Evolutionary conservation across 1,284 basidiomycete genomes (phyloP), one percentile per base, ranked within the genome.

Genomic region (Cryptococcus wingfieldii): DNA sequence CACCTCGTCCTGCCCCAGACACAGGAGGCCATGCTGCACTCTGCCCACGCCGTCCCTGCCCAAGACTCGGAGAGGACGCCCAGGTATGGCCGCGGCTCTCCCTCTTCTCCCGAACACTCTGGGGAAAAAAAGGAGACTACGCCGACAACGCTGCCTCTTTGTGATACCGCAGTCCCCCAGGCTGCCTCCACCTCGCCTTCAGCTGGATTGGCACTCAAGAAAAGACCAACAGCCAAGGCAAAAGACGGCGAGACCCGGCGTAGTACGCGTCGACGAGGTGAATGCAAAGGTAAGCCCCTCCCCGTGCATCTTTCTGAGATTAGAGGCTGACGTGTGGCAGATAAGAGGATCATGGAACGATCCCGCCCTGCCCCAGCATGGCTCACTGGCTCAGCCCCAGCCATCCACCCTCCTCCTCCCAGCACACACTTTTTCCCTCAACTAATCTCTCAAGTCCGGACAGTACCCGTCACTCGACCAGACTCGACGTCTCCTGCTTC

Each of bases 201-300:
- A 23, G 23, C 23, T 2, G 23, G 23, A 23, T 2, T 23, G 23
- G 23, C 23, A 23, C 23, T 23, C 23, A 34, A 34, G 31, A 34
- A 7, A 3, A 34, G 5, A 34, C 3, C 7, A 1, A 34, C 31
- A 7, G 2, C 4, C 6, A 44, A 41, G 23, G 41, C 38, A 4
- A 12, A 23, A 10, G 46, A 44, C 7, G 38, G 16, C 28, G 38
- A 52, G 53, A 27, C 27, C 38, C 38, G 16, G 38, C 28, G 48
- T 39, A 53, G 47, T 27, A 51, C 28, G 10, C 31, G 54, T 37
- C 18, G 58, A 19, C 44, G 54, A 47, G 58, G 58, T n/a, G 46
- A 51, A 27, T 37, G 46, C 14, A 50, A 49, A 14, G 55, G 57
- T 59, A 16, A 31, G 55, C 48, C n/a, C 25, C 13, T 19, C 47